Base-by-base conservation (phyloP, 106 monocot genomes). In the Allium cepa region DNA sequence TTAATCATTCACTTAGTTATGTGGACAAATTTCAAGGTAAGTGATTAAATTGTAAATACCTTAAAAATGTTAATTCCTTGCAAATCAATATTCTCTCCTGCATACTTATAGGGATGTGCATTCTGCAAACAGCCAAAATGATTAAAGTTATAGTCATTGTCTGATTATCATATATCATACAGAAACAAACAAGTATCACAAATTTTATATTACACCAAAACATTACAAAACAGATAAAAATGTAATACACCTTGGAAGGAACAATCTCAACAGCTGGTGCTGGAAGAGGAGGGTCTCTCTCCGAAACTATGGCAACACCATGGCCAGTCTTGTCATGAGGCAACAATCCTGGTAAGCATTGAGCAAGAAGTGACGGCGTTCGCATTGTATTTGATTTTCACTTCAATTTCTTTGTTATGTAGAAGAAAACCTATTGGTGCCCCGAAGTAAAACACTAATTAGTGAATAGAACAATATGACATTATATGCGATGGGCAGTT, bases 31-130 rank as follows among this genome's bases (percentile, higher is more conserved):
- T 8, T 46, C 57, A 46, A 47, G 64, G 57, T 9, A 51, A 8
- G 65, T 13, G 12, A 66, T 8, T 9, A 62, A 49, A 15, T 53
- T 61, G 1, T 49, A 49, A 50, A 53, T 72, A 94, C 94, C 90
- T 90, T 94, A 59, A 87, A 87, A 49, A 94, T 80, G 48, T 84
- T 84, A 28, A 90, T 73, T 64, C 87, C 88, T 59, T 95, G 85
- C 61, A 95, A 72, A 70, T 88, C 94, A 75, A 84, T 83, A 78
- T 87, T 95, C 69, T 91, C 95, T 17, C 88, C 95, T 69, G 83
- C 88, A 80, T 88, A 95, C 76, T 87, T 90, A 61, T 82, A 87
- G 8, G 82, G 84, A 68, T 90, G 82, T 63, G 81, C 81, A 81
- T 75, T 85, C 94, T 94, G 79, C 46, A 77, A 83, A 50, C 15